Evolutionary conservation across 1,284 basidiomycete species (phyloP).

Genomic region (Naganishia sp.): DNA sequence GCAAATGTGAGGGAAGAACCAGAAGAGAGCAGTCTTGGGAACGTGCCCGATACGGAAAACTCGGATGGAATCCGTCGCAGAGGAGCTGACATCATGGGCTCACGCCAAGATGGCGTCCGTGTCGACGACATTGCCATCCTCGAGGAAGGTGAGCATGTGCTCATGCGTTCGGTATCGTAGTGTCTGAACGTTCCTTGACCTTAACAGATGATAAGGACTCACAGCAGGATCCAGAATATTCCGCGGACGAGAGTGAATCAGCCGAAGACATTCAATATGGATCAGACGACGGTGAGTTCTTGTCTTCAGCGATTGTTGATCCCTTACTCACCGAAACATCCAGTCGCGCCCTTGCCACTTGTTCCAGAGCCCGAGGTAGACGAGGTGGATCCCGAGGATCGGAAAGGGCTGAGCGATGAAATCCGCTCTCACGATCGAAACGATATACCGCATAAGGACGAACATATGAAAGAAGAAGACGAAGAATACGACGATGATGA

Average conservation of each 20-base stretch:
- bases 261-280: constrained; percentile 27
- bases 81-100: constrained; percentile 18
- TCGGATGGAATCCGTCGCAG: constrained; percentile 15
- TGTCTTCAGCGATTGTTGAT: not conserved
- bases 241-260: constrained; percentile 19
- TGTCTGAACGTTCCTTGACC: no score
- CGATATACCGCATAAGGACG: constrained; percentile 14
- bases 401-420: not conserved
- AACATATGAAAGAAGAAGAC: constrained; percentile 10
- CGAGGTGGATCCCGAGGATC: constrained; percentile 16
- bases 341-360: not conserved
- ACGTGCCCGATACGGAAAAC: not conserved
- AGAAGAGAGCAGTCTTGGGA: not conserved
- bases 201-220: constrained; percentile 29
- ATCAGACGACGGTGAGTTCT: constrained; percentile 23
- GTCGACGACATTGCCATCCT: constrained; percentile 13
- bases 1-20: not conserved
- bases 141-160: constrained; percentile 23
- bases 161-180: no score
- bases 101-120: constrained; percentile 16
- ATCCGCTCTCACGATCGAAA: constrained; percentile 24
- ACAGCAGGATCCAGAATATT: constrained; percentile 19
- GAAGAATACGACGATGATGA: constrained; percentile 28
- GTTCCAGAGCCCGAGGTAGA: not conserved
- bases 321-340: no score